Base-by-base conservation (phyloP, 106 monocot species). In the Acanthochlamys bracteata region DNA sequence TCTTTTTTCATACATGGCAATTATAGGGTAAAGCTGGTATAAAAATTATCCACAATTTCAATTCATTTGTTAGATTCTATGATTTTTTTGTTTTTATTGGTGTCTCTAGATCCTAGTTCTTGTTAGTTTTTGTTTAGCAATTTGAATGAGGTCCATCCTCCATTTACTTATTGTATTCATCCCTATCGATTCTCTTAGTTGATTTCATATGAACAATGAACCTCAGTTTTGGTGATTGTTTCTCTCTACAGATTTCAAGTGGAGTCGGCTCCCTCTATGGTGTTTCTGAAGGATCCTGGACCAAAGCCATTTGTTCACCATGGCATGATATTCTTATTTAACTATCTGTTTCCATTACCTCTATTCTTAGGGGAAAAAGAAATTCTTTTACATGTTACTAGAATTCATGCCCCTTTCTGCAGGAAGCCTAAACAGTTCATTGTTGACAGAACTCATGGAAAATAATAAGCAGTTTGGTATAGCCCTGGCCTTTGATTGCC, bases 191-290 rank as follows among this genome's bases (percentile, higher is more conserved):
- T n/a, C n/a, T n/a, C n/a, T n/a, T n/a, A n/a, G n/a, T n/a, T n/a
- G n/a, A n/a, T n/a, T n/a, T n/a, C n/a, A 45, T 45, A 13, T 13
- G 13, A 45, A 9, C 7, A 9, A 45, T 45, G 43, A 9, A 13
- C 7, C 7, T 13, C 43, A 45, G 7, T 45, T 45, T 45, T 45
- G 7, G 7, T 45, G 7, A 7, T 45, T 9, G 7, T 9, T 45
- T 64, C 59, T 41, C 66, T 0, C 41, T 27, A 46, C 83, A 98
- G 98, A 77, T 81, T 98, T 69, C 64, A 73, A 19, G 88, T 98
- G 72, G 98, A 98, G 58, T 88, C 92, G 53, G 84, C 98, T 39
- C 98, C 98, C 52, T 77, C 98, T 61, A 39, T 92, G 74, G 79
- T 92, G 27, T 61, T 91, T 76, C 57, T 92, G 47, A 98, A 86